Percentiles rank a stretch among this genome's conserved stretches.
Evolutionary conservation across 208 protist genomes (phyloP).

Genomic region (Crithidia brevicula): DNA sequence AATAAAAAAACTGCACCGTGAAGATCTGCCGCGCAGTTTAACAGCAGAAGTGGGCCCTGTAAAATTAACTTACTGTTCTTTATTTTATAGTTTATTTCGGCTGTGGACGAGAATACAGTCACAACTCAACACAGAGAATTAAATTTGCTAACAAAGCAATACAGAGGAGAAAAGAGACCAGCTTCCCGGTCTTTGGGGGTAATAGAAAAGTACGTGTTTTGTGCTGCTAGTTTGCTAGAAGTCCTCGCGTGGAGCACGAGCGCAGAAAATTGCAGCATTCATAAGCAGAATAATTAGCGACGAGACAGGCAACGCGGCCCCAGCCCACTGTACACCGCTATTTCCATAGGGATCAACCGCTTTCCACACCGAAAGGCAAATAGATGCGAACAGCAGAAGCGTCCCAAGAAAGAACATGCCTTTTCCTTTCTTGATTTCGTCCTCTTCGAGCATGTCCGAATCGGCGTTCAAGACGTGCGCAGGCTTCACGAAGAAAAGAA

Average conservation of each 20-base stretch:
- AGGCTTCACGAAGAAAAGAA: slow-evolving; percentile 57
- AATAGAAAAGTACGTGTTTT: neutral
- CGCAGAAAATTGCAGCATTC: slow-evolving; percentile 27
- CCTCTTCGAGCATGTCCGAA: slow-evolving; percentile 38
- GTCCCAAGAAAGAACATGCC: slow-evolving; percentile 57
- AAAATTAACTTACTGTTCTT: no score
- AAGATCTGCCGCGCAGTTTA: no score
- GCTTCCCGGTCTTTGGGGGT: no score
- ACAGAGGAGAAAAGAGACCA: no score
- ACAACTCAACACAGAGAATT: no score
- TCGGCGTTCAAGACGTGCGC: slow-evolving; percentile 26
- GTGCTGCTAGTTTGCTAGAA: neutral
- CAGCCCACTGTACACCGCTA: slow-evolving; percentile 38
- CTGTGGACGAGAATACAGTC: no score
- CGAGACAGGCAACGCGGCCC: slow-evolving; percentile 50
- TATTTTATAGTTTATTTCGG: no score
- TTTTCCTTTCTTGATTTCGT: slow-evolving; percentile 44
- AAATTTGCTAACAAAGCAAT: no score
- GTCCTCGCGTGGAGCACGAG: slow-evolving; percentile 16
- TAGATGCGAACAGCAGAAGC: slow-evolving; percentile 55
- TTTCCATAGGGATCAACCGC: slow-evolving; percentile 51
- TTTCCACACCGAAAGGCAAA: slow-evolving; percentile 64
- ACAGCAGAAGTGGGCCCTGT: no score
- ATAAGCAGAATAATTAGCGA: slow-evolving; percentile 49
- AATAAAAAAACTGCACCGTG: no score